These are phyloP conservation scores for Pseudoperonospora humuli DNA, from an alignment of 352 stramenopile species.

Conservation along the genomic window DNA sequence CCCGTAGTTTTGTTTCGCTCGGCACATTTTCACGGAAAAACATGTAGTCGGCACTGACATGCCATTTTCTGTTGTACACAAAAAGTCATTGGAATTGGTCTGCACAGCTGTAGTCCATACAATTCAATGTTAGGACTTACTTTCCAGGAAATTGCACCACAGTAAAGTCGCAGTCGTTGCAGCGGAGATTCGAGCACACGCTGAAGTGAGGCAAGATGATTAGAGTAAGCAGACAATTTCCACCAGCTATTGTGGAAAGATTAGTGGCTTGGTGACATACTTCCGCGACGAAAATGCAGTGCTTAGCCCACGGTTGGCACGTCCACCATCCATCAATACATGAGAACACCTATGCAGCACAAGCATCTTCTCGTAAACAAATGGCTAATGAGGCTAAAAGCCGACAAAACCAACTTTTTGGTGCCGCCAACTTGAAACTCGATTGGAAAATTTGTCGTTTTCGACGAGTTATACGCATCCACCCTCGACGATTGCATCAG, in stretches of 20 bases:
- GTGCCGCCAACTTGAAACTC: slow-evolving; percentile 29
- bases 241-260: too few relatives aligned
- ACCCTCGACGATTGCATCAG: slow-evolving; percentile 10
- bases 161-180: slow-evolving; percentile 78
- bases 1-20: slow-evolving; percentile 55
- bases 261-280: slow-evolving; percentile 29
- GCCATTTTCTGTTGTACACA: slow-evolving; percentile 45
- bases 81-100: background rate
- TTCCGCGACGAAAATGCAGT: slow-evolving; percentile 45
- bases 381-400: background rate
- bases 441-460: slow-evolving; percentile 13
- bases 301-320: slow-evolving; percentile 46
- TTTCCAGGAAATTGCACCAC: slow-evolving; percentile 68
- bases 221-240: background rate
- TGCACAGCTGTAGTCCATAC: background rate
- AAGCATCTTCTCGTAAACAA: too few relatives aligned
- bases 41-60: slow-evolving; percentile 68
- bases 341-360: slow-evolving; percentile 44
- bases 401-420: slow-evolving; percentile 42
- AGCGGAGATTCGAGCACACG: slow-evolving; percentile 62
- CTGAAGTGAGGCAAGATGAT: slow-evolving; percentile 6
- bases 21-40: slow-evolving; percentile 80
- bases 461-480: slow-evolving; percentile 10
- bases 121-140: slow-evolving; percentile 21
- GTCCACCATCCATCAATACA: slow-evolving; percentile 44